Evolutionary conservation across 768 basidiomycete genomes (phyloP).

Genomic region (Xanthoconium stramineum): DNA sequence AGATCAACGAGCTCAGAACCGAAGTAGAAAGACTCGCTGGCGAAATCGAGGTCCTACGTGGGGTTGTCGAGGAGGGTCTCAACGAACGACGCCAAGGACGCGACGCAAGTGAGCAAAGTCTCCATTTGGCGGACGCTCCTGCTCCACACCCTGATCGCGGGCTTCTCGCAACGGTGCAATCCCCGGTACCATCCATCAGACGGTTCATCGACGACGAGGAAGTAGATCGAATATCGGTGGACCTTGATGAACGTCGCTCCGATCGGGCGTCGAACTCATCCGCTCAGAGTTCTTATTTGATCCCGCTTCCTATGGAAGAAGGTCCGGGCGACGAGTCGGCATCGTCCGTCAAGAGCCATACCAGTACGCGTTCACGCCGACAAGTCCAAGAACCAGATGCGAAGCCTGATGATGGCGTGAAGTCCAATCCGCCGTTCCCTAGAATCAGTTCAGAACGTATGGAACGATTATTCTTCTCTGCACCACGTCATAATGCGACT

Average conservation of each 20-base stretch:
- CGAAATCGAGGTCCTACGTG: constrained; percentile 84
- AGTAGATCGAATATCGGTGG: constrained; percentile 57
- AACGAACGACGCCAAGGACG: constrained; percentile 62
- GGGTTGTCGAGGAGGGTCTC: constrained; percentile 84
- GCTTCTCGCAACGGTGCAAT: background rate
- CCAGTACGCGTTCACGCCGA: background rate
- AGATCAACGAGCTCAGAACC: constrained; percentile 62
- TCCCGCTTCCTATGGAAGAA: constrained; percentile 1
- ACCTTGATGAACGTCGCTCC: constrained; percentile 64
- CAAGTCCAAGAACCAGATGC: background rate
- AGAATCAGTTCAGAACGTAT: constrained; percentile 75
- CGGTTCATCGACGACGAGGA: constrained; percentile 58
- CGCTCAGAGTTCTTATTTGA: constrained; percentile 11
- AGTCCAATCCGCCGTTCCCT: constrained; percentile 60
- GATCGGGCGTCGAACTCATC: constrained; percentile 40
- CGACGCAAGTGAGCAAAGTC: constrained; percentile 32
- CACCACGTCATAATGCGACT: constrained; percentile 68
- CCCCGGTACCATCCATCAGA: constrained; percentile 9
- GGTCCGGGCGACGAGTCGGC: background rate
- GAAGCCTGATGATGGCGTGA: constrained; percentile 29
- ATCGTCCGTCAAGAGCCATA: background rate
- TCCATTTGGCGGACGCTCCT: background rate
- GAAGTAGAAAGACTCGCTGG: constrained; percentile 81
- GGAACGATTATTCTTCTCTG: constrained; percentile 78
- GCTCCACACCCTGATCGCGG: background rate